phyloP scores from a whole-genome alignment of 2,329 filamentous ascomycete species.

The Colletotrichum simmondsii region DNA sequence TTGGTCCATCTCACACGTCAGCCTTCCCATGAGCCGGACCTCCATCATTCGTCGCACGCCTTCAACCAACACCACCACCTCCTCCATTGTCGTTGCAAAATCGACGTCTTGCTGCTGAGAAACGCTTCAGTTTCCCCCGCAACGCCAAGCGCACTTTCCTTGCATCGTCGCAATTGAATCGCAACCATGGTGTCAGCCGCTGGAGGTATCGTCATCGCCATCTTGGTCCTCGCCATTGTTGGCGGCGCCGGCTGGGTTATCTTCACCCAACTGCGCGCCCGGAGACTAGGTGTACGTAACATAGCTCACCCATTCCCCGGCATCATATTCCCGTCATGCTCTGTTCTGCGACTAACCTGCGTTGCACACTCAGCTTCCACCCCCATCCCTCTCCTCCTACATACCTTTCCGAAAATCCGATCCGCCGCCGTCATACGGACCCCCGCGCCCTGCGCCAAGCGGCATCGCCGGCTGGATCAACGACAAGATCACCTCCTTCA shows the following conservation, averaged over 20 bases:
- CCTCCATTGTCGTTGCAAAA: background rate
- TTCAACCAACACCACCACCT: background rate
- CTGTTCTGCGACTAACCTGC: background rate
- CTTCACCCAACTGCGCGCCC: conserved; percentile 78
- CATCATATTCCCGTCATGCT: background rate
- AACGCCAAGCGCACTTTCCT: conserved; percentile 6
- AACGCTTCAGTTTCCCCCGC: conserved; percentile 3
- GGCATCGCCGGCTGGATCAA: conserved; percentile 80
- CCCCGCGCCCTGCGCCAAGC: conserved; percentile 65
- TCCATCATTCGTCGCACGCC: conserved; percentile 20
- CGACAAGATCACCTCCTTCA: conserved; percentile 71
- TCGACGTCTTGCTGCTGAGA: background rate
- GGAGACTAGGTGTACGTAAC: conserved; percentile 73
- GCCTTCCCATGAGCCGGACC: conserved; percentile 19
- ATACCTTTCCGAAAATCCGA: conserved; percentile 74
- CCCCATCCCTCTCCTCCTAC: conserved; percentile 74
- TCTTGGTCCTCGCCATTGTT: conserved; percentile 70
- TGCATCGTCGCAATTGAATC: conserved; percentile 28
- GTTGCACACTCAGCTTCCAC: conserved; percentile 66
- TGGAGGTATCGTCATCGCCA: conserved; percentile 78
- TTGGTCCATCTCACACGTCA: background rate
- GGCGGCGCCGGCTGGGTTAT: conserved; percentile 73
- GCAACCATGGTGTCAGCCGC: conserved; percentile 65
- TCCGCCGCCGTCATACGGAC: conserved; percentile 54
- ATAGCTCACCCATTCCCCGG: background rate